phyloP scores from a whole-genome alignment of 768 basidiomycete species.

The Coprinopsis marcescibilis region DNA sequence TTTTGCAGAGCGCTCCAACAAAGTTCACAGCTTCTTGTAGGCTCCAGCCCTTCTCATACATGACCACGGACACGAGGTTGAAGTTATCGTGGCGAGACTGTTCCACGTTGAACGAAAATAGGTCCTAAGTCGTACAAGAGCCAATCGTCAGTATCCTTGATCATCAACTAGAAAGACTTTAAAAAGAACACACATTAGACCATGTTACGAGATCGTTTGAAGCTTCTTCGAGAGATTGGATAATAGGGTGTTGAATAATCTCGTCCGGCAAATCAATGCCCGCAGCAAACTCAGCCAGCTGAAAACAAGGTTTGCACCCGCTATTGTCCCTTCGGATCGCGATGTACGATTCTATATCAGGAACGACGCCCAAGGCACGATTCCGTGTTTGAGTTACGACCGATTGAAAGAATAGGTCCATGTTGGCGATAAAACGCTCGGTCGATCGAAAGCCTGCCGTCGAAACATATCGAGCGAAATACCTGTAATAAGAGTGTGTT shows the following conservation, averaged over 20 bases:
- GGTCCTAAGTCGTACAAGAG: slow-evolving; percentile 38
- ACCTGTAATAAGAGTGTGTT: slow-evolving; percentile 32
- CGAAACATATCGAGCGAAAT: slow-evolving; percentile 55
- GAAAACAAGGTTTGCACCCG: slow-evolving; percentile 72
- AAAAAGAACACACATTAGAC: slow-evolving; percentile 56
- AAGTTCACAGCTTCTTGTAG: slow-evolving; percentile 60
- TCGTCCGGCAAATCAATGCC: slow-evolving; percentile 66
- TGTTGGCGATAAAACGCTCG: slow-evolving; percentile 63
- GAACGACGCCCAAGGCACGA: slow-evolving; percentile 46
- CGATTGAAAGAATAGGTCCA: slow-evolving; percentile 64
- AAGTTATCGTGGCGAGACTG: slow-evolving; percentile 65
- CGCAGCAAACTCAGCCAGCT: slow-evolving; percentile 67
- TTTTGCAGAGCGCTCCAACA: slow-evolving; percentile 54
- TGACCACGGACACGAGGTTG: slow-evolving; percentile 66
- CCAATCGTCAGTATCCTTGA: neutral
- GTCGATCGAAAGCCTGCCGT: slow-evolving; percentile 52
- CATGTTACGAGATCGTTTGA: slow-evolving; percentile 79
- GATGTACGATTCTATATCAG: slow-evolving; percentile 71
- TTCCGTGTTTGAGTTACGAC: slow-evolving; percentile 55
- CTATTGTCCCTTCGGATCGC: slow-evolving; percentile 46
- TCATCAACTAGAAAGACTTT: neutral
- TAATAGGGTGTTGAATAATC: slow-evolving; percentile 59
- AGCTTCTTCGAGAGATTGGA: slow-evolving; percentile 55
- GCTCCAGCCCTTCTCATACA: slow-evolving; percentile 48
- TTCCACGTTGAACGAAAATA: slow-evolving; percentile 72